Conservation (phyloP, 306 rosid genomes). For the Fagus sylvatica region DNA sequence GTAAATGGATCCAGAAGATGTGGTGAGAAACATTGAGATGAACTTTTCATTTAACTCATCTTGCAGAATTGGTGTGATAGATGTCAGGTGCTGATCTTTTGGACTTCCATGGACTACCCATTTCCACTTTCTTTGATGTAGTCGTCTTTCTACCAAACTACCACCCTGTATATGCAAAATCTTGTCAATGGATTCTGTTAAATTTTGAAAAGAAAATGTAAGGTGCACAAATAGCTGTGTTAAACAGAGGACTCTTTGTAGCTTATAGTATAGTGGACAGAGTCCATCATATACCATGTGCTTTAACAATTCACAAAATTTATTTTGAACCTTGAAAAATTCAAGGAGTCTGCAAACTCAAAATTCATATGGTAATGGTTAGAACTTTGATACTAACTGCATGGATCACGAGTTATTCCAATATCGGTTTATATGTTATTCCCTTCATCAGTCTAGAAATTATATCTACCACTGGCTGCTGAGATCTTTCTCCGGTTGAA, state of each 20-base stretch:
- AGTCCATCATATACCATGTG: neutral
- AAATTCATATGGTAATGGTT: no score
- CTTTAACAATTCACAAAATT: neutral
- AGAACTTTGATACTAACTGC: no score
- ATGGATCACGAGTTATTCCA: neutral
- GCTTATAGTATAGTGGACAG: neutral
- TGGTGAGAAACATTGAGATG: conserved; percentile 66
- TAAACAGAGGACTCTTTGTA: neutral
- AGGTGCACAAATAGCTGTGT: neutral
- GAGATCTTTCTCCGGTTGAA: no score
- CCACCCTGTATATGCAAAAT: conserved; percentile 58
- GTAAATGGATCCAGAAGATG: conserved; percentile 67
- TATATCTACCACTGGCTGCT: no score
- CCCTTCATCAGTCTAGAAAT: no score
- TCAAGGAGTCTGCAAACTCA: neutral
- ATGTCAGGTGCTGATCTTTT: conserved; percentile 61
- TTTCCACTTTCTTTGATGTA: conserved; percentile 91
- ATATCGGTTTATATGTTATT: no score
- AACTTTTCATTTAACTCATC: conserved; percentile 56
- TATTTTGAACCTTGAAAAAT: neutral
- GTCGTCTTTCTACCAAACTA: conserved; percentile 74
- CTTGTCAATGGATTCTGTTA: conserved; percentile 6
- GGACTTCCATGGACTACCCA: conserved; percentile 89
- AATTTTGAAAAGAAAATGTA: conserved; percentile 1
- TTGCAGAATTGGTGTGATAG: conserved; percentile 53